Evolutionary conservation across 2,329 filamentous ascomycete genomes (phyloP).

Genomic region (Fonsecaea erecta): DNA sequence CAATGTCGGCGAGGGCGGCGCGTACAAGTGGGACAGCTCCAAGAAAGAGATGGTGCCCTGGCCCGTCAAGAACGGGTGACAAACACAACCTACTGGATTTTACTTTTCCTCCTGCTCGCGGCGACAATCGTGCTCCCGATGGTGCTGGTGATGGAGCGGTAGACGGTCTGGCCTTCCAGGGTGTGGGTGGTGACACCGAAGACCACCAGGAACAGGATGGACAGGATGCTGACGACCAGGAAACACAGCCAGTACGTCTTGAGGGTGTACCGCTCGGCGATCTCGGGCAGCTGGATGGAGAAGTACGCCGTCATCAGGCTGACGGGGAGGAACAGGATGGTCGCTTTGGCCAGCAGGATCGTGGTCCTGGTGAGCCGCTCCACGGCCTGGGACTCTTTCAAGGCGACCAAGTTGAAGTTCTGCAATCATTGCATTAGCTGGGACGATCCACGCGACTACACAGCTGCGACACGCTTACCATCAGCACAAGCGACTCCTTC

Average conservation of each 20-base stretch:
- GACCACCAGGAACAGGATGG: slow-evolving; percentile 61
- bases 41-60: slow-evolving; percentile 57
- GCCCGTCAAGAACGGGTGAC: slow-evolving; percentile 33
- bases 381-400: slow-evolving; percentile 74
- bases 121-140: slow-evolving; percentile 26
- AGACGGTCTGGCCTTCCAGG: slow-evolving; percentile 60
- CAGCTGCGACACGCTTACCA: slow-evolving; percentile 54
- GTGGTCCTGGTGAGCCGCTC: slow-evolving; percentile 73
- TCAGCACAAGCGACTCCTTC: slow-evolving; percentile 70
- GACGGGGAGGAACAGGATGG: slow-evolving; percentile 75
- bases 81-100: slow-evolving; percentile 11
- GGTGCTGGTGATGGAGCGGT: slow-evolving; percentile 37
- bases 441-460: neutral
- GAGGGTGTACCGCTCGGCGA: slow-evolving; percentile 62
- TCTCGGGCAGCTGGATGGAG: slow-evolving; percentile 65
- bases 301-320: slow-evolving; percentile 77
- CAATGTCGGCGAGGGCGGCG: slow-evolving; percentile 72
- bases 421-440: slow-evolving; percentile 43
- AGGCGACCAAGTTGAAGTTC: slow-evolving; percentile 78
- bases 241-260: slow-evolving; percentile 72
- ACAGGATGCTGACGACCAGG: slow-evolving; percentile 64
- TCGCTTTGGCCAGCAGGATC: slow-evolving; percentile 73
- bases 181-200: slow-evolving; percentile 64
- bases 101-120: slow-evolving; percentile 23
- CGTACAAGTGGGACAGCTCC: slow-evolving; percentile 69